These are phyloP conservation scores for Gracilariopsis chorda DNA, from an alignment of 23 red algal species.

Conservation along the genomic window DNA sequence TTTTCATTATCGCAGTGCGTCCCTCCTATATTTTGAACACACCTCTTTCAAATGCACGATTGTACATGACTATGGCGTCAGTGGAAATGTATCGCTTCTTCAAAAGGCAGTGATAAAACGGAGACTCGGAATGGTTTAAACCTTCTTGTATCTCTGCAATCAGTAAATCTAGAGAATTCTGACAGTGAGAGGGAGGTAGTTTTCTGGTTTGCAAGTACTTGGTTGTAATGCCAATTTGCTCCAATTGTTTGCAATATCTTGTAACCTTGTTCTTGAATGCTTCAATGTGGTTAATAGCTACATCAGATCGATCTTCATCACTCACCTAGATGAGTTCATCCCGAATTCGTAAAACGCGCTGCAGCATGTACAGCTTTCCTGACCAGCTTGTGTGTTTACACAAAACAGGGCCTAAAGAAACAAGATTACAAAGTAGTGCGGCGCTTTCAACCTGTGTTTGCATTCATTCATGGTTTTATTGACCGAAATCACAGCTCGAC, in stretches of 20 bases:
- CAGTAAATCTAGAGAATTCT: background rate
- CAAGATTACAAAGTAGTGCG: background rate
- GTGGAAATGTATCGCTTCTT: background rate
- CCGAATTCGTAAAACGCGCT: background rate
- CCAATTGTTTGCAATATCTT: background rate
- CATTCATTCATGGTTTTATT: background rate
- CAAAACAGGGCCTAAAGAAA: background rate
- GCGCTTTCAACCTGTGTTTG: background rate
- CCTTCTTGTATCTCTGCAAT: background rate
- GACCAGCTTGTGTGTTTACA: background rate
- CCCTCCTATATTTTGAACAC: background rate
- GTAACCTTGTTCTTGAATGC: background rate
- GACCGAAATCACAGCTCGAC: background rate
- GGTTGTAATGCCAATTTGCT: background rate
- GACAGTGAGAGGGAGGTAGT: background rate
- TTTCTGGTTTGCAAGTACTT: background rate
- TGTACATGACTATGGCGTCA: background rate
- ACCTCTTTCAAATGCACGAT: background rate
- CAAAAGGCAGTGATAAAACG: background rate
- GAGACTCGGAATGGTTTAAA: background rate
- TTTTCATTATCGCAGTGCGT: background rate
- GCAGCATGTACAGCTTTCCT: background rate
- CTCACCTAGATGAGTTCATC: background rate
- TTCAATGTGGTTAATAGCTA: background rate
- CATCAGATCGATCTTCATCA: background rate